A percentile compares a stretch with the other conserved stretches of the same genome.
phyloP scores from a whole-genome alignment of 441 rosid genomes.

The Pelargonium australe region DNA sequence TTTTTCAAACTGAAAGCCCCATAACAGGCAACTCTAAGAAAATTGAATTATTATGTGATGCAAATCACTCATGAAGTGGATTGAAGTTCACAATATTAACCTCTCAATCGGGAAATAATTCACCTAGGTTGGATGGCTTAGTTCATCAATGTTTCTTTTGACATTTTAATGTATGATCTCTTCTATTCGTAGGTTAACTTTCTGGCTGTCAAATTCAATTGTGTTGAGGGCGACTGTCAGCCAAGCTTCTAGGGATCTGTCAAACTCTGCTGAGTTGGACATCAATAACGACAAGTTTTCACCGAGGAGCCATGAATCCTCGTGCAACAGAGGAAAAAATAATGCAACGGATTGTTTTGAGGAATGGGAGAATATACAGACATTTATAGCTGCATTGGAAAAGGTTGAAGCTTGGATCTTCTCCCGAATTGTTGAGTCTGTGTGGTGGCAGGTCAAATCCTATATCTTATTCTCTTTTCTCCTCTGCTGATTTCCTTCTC shows the following conservation, averaged over 20 bases:
- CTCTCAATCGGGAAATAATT: neutral
- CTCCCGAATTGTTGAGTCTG: constrained; percentile 77
- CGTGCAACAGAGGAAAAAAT: constrained; percentile 28
- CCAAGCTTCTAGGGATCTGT: constrained; percentile 34
- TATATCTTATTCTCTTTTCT: constrained; percentile 5
- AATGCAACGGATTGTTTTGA: constrained; percentile 22
- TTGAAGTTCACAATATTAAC: constrained; percentile 1
- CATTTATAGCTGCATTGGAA: constrained; percentile 59
- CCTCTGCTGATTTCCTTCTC: neutral
- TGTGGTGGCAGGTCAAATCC: constrained; percentile 92
- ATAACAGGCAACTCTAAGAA: neutral
- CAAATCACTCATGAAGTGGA: neutral
- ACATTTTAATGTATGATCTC: constrained; percentile 10
- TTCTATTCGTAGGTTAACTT: constrained; percentile 64
- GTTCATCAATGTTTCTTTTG: neutral
- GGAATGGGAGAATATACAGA: constrained; percentile 55
- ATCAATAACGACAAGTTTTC: constrained; percentile 19
- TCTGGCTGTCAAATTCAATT: constrained; percentile 87
- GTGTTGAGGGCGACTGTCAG: constrained; percentile 63
- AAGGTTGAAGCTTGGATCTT: constrained; percentile 93
- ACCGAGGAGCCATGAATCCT: constrained; percentile 51
- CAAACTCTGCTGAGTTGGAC: constrained; percentile 27
- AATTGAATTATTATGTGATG: neutral
- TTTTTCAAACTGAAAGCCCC: neutral
- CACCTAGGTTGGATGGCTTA: neutral